Evolutionary conservation across 106 monocot species (phyloP).

Genomic region (Allium fistulosum): DNA sequence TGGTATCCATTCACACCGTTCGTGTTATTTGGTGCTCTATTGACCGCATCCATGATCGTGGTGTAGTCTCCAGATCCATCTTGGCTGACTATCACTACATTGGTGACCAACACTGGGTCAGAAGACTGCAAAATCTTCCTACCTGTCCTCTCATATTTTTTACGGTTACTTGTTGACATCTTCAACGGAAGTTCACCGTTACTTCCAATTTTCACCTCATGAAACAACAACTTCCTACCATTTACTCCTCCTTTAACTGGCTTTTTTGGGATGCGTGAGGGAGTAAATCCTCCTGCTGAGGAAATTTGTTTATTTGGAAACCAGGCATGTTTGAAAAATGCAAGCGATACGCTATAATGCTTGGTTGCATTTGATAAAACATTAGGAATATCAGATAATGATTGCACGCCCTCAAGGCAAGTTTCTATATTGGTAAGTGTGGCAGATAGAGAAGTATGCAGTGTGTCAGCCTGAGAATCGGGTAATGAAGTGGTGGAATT

Average conservation of each 20-base stretch:
- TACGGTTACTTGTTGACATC: constrained; percentile 13
- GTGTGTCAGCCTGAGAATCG: not conserved
- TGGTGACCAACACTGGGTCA: constrained; percentile 25
- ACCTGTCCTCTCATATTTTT: constrained; percentile 18
- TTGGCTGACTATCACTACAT: constrained; percentile 37
- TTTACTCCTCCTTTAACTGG: not conserved
- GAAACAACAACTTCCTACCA: constrained; percentile 27
- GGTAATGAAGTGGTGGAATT: not conserved
- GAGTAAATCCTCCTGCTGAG: not conserved
- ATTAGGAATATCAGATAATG: not conserved
- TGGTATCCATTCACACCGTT: constrained; percentile 32
- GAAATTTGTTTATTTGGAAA: not conserved
- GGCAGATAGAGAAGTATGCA: not conserved
- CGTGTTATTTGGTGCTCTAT: constrained; percentile 32
- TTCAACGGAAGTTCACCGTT: constrained; percentile 14
- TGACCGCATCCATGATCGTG: constrained; percentile 34
- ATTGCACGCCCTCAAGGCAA: not conserved
- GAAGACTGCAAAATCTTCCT: constrained; percentile 2
- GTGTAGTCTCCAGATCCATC: constrained; percentile 46
- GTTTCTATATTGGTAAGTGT: not conserved
- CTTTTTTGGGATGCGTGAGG: not conserved
- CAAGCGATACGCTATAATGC: constrained; percentile 57
- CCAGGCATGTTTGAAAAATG: constrained; percentile 55
- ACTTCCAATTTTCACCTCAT: constrained; percentile 10
- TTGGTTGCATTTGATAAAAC: constrained; percentile 23